A percentile compares a stretch with the other conserved stretches of the same genome.
These are phyloP conservation scores for bread wheat (Triticum aestivum) DNA, from an alignment of 176 grass and related monocot species.

Conservation along the genomic window IWGSC_CS_RefSeq_v2.1 NC_057798.1:486997443-486997942, in stretches of 20 bases:
- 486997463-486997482: not conserved
- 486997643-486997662: conserved; percentile 39
- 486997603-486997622: conserved; percentile 39
- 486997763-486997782: not conserved
- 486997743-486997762: not conserved
- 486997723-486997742: not conserved
- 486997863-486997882: not conserved
- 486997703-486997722: not conserved
- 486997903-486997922: not conserved
- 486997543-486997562: conserved; percentile 52
- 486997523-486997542: not conserved
- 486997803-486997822: not conserved
- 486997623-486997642: conserved; percentile 33
- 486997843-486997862: not conserved
- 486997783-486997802: not conserved
- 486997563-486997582: conserved; percentile 32
- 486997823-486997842: not conserved
- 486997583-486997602: conserved; percentile 55
- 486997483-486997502: not conserved
- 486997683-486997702: not conserved
- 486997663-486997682: conserved; percentile 1
- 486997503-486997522: not conserved
- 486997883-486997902: not conserved
- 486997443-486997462: not conserved
- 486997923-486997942: conserved; percentile 15